Conservation (phyloP, 352 stramenopile genomes). For the Peronospora belbahrii region DNA sequence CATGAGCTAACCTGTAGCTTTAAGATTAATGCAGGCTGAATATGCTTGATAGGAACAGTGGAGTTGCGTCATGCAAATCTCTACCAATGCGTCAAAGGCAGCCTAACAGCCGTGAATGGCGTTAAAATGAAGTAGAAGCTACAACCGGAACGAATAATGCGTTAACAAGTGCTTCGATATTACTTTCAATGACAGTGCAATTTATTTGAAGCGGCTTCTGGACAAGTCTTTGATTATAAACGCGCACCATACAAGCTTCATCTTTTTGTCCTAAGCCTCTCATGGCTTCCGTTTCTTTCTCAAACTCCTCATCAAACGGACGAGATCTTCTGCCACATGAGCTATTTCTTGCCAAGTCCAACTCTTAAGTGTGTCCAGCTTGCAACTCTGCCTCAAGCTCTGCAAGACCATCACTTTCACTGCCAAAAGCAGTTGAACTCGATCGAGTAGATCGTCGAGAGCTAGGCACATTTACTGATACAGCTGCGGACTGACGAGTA, state of each 20-base stretch:
- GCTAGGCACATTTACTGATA: slow-evolving; percentile 2
- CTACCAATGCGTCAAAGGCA: slow-evolving; percentile 49
- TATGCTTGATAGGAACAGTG: slow-evolving; percentile 63
- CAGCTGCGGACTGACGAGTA: neutral
- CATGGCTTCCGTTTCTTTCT: slow-evolving; percentile 3
- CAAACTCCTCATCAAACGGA: slow-evolving; percentile 1
- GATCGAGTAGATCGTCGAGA: slow-evolving; percentile 19
- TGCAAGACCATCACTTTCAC: slow-evolving; percentile 47
- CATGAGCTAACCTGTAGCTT: slow-evolving; percentile 39
- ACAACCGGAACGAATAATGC: neutral
- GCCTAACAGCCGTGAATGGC: slow-evolving; percentile 49
- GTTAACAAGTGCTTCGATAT: neutral
- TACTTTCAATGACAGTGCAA: neutral
- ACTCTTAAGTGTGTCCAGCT: slow-evolving; percentile 6
- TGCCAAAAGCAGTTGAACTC: slow-evolving; percentile 25
- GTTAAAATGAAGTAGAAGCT: slow-evolving; percentile 31
- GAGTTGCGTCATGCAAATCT: slow-evolving; percentile 40
- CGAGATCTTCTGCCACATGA: slow-evolving; percentile 6
- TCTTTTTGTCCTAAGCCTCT: slow-evolving; percentile 15
- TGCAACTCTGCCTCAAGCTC: slow-evolving; percentile 32
- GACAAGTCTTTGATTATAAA: slow-evolving; percentile 23
- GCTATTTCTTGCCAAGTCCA: neutral
- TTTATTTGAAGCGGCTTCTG: slow-evolving; percentile 10
- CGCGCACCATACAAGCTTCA: slow-evolving; percentile 25
- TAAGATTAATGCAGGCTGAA: too few relatives aligned